Conservation (phyloP, 192 early-diverging fungal genomes). For the Backusella luteola region DNA sequence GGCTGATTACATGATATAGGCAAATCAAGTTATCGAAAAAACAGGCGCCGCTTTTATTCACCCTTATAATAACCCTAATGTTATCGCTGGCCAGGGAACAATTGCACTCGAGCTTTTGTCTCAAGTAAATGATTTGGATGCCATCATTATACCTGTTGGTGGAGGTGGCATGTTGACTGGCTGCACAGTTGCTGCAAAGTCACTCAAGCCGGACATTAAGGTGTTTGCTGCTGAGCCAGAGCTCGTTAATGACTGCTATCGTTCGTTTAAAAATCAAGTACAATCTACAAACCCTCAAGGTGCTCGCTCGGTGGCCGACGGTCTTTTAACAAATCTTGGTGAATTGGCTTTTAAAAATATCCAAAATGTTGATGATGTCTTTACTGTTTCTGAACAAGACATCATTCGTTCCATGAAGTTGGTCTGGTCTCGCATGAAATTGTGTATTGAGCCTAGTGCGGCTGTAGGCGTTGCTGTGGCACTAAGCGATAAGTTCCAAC, state of each 20-base stretch:
- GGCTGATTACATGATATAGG: conserved; percentile 7
- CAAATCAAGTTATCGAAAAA: conserved; percentile 18
- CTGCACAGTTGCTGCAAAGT: conserved; percentile 42
- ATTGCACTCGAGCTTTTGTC: conserved; percentile 48
- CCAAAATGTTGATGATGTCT: conserved; percentile 47
- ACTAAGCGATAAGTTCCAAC: conserved; percentile 39
- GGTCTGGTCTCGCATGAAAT: conserved; percentile 51
- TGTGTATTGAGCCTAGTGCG: conserved; percentile 52
- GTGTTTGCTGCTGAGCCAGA: conserved; percentile 55
- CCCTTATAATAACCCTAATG: conserved; percentile 47
- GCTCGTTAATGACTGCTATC: conserved; percentile 38
- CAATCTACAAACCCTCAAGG: not conserved
- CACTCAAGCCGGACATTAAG: conserved; percentile 28
- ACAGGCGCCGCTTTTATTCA: conserved; percentile 53
- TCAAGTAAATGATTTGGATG: conserved; percentile 47
- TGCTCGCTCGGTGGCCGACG: conserved; percentile 49
- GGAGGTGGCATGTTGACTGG: conserved; percentile 57
- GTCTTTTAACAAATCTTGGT: conserved; percentile 47
- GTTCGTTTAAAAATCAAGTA: conserved; percentile 23
- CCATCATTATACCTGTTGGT: conserved; percentile 51
- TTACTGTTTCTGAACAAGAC: conserved; percentile 50
- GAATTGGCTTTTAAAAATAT: conserved; percentile 48
- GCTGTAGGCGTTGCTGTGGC: conserved; percentile 52
- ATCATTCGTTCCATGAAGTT: conserved; percentile 50
- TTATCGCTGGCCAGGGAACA: conserved; percentile 63